Percentiles rank a stretch among this genome's conserved stretches.
Conservation (phyloP, 2,329 filamentous ascomycete genomes). For the Penicillium hesseltinei region DNA sequence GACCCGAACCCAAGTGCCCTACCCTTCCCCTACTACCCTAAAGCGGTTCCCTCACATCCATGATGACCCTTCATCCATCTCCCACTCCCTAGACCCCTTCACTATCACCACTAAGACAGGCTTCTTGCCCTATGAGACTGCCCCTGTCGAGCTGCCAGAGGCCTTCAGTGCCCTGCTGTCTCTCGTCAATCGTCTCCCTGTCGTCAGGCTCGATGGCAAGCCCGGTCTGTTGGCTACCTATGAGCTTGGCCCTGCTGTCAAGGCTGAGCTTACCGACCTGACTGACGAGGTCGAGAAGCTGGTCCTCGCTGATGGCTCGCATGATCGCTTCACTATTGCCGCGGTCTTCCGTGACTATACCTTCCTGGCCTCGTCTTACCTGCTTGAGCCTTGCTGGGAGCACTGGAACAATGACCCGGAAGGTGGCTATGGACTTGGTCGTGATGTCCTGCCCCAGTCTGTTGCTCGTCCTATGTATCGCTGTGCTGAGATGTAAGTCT, state of each 20-base stretch:
- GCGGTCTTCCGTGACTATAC: slow-evolving; percentile 89
- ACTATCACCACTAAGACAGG: slow-evolving; percentile 49
- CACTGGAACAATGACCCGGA: slow-evolving; percentile 58
- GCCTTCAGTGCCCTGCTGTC: slow-evolving; percentile 72
- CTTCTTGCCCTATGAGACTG: slow-evolving; percentile 44
- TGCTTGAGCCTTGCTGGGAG: slow-evolving; percentile 88
- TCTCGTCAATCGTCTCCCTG: slow-evolving; percentile 73
- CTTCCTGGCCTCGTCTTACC: slow-evolving; percentile 83
- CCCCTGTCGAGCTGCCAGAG: slow-evolving; percentile 58
- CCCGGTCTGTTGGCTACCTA: slow-evolving; percentile 75
- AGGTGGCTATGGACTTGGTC: slow-evolving; percentile 73
- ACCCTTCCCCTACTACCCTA: slow-evolving; percentile 36
- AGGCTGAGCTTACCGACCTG: slow-evolving; percentile 73
- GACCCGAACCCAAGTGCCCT: slow-evolving; percentile 34
- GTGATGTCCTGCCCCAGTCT: slow-evolving; percentile 68
- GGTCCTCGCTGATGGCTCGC: slow-evolving; percentile 46
- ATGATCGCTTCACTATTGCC: slow-evolving; percentile 76
- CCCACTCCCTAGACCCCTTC: slow-evolving; percentile 46
- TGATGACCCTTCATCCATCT: slow-evolving; percentile 42
- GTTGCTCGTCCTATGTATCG: slow-evolving; percentile 79
- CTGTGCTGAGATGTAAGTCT: slow-evolving; percentile 80
- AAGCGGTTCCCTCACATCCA: slow-evolving; percentile 46
- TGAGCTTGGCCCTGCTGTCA: slow-evolving; percentile 71
- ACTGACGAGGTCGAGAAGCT: slow-evolving; percentile 71
- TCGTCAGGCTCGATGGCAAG: slow-evolving; percentile 68